A percentile compares a stretch with the other conserved stretches of the same genome.
phyloP scores from a whole-genome alignment of 352 stramenopile species.

The Phytophthora cactorum region DNA sequence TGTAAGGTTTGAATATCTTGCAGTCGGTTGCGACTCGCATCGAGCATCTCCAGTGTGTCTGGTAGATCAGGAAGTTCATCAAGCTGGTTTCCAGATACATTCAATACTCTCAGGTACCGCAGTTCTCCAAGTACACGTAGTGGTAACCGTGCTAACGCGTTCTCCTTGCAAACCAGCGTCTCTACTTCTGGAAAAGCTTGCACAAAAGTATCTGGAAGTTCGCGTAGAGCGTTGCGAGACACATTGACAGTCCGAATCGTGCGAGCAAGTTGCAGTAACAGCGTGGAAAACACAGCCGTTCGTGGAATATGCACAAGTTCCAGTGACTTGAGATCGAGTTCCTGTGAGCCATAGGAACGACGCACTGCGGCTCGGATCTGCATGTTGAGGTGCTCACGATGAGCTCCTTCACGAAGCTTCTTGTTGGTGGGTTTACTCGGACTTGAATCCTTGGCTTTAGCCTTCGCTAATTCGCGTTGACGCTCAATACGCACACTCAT shows the following conservation, averaged over 20 bases:
- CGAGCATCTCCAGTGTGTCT: slow-evolving; percentile 38
- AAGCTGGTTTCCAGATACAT: slow-evolving; percentile 70
- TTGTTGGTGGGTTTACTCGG: slow-evolving; percentile 26
- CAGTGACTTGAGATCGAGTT: slow-evolving; percentile 69
- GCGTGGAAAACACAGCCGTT: slow-evolving; percentile 57
- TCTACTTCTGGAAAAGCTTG: slow-evolving; percentile 59
- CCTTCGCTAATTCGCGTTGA: slow-evolving; percentile 40
- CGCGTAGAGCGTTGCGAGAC: slow-evolving; percentile 69
- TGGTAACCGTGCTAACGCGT: slow-evolving; percentile 54
- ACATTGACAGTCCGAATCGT: slow-evolving; percentile 69
- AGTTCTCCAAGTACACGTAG: slow-evolving; percentile 34
- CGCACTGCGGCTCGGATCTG: slow-evolving; percentile 52
- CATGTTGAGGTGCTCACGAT: slow-evolving; percentile 15
- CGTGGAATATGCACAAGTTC: slow-evolving; percentile 67
- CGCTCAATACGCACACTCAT: slow-evolving; percentile 63
- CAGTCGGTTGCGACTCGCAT: slow-evolving; percentile 63
- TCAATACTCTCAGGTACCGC: slow-evolving; percentile 46
- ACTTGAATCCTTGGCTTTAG: slow-evolving; percentile 12
- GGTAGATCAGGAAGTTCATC: slow-evolving; percentile 52
- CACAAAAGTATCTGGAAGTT: slow-evolving; percentile 60
- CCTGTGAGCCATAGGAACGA: slow-evolving; percentile 55
- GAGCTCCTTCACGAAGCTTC: slow-evolving; percentile 21
- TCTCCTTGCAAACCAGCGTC: slow-evolving; percentile 68
- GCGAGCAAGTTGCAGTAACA: slow-evolving; percentile 70
- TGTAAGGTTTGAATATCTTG: slow-evolving; percentile 55